Base-by-base conservation (phyloP, 2,329 filamentous ascomycete genomes). In the Emergomyces africanus region DNA sequence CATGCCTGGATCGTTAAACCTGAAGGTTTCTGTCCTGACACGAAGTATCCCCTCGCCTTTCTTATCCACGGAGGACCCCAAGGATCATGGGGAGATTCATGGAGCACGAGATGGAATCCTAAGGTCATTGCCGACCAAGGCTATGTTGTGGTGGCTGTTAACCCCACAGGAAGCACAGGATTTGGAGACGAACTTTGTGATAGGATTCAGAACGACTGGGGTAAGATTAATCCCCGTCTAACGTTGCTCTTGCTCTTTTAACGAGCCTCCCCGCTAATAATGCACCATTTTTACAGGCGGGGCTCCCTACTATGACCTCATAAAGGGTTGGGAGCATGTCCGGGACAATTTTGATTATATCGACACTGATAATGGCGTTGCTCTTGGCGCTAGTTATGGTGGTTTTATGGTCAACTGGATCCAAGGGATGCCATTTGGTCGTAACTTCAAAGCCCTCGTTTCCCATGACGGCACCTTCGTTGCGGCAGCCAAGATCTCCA, bases 401-500 rank as follows among this genome's bases (percentile, higher is more conserved):
- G 74, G 72, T 0, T 77, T 74, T 67, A 80, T 81, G 69, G 70
- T 73, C 67, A 81, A 95, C 70, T 95, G 91, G 90, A 90, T 96
- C 66, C 90, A 96, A 73, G 91, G 91, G 8, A 87, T 94, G 63
- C 80, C 83, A 0, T 80, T 96, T 0, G 90, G 90, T 23, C 84
- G 89, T 33, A 84, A 87, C 65, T 95, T 96, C 81, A 89, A 89
- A 72, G 90, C 90, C 0, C 79, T 96, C 3, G 90, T 95, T 33
- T 90, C 86, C 66, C 90, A 96, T 70, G 90, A 96, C 65, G 90
- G 90, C 54, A 86, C 91, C 58, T 94, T 91, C 72, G 87, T 84
- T 66, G 75, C 77, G 60, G 72, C 76, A 14, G 72, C 72, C n/a
- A 74, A 78, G 68, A 71, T 81, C 63, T 72, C 75, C 0, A 77